phyloP scores from a whole-genome alignment of 805 yeast species.

The Wickerhamiella cacticola region DNA sequence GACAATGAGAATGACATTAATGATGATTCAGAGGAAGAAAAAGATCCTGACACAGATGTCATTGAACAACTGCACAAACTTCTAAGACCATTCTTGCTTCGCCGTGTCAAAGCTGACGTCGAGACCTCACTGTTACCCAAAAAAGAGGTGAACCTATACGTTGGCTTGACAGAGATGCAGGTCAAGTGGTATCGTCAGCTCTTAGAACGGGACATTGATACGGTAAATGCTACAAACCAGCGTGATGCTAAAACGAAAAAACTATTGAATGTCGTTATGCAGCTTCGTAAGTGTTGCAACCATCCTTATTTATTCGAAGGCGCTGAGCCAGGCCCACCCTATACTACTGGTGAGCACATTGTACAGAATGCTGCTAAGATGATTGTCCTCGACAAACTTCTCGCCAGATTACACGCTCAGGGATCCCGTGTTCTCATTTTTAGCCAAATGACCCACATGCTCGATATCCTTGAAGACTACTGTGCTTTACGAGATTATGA shows the following conservation, averaged over 20 bases:
- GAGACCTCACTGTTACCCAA: conserved; percentile 85
- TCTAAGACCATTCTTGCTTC: conserved; percentile 69
- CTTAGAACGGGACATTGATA: conserved; percentile 85
- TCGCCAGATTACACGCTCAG: conserved; percentile 55
- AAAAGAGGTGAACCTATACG: conserved; percentile 76
- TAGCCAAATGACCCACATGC: conserved; percentile 83
- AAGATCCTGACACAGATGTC: conserved; percentile 50
- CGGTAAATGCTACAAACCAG: conserved; percentile 83
- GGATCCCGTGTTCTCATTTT: conserved; percentile 88
- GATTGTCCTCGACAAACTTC: conserved; percentile 74
- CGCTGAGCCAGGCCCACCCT: conserved; percentile 99
- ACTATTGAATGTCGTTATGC: conserved; percentile 88
- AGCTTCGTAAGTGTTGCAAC: conserved; percentile 88
- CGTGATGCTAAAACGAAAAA: conserved; percentile 69
- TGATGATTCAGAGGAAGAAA: conserved; percentile 28
- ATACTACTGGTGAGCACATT: conserved; percentile 86
- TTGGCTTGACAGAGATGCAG: conserved; percentile 97
- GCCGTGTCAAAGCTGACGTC: conserved; percentile 88
- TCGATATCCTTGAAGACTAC: conserved; percentile 87
- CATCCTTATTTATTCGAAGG: conserved; percentile 96
- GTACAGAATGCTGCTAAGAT: conserved; percentile 80
- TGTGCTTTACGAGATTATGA: conserved; percentile 73
- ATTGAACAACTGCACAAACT: conserved; percentile 84
- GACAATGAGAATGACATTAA: conserved; percentile 26
- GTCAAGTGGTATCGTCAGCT: conserved; percentile 77